Base-by-base conservation (phyloP, 768 basidiomycete species). In the Cyclocybe aegerita region DNA sequence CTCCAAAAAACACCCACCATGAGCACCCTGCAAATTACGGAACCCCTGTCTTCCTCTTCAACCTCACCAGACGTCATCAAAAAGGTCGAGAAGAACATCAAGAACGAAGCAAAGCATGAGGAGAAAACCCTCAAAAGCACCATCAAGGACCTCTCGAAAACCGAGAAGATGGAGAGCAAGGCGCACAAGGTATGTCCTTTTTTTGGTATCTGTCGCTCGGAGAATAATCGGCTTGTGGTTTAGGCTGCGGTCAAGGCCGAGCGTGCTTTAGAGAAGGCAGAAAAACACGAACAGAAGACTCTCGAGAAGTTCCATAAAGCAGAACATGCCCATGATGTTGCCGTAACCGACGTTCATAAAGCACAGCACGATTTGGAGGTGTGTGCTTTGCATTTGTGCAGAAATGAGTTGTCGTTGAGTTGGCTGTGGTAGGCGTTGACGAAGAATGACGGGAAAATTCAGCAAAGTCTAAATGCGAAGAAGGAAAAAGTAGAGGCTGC, bases 91-190 rank as follows among this genome's bases (percentile, higher is more conserved):
- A 78, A 75, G 48, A 63, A 65, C 12, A 64, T 81, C 33, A 56
- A 68, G 4, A 72, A 71, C 45, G 83, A 85, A 55, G 76, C 77
- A 12, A 79, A 77, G 56, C 67, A 71, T 17, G 82, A 83, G 60
- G 71, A 79, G 47, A 72, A 66, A 41, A 65, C 65, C 31, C 62
- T 87, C 56, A 73, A 81, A 61, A 72, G 76, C 40, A 73, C 79
- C 32, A 53, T 82, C 53, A 82, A 81, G 59, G 79, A 83, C 43
- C 67, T 87, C 31, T 65, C 68, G 14, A 67, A 68, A 31, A 70
- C 74, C 7, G 82, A 87, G 61, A 84, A 85, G 69, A 63, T 65
- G 10, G 72, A 80, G 48, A 60, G 68, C 32, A 81, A 80, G 59
- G 74, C 77, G 17, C 67, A 74, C 49, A 85, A 83, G 70, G 82